phyloP scores from a whole-genome alignment of 1,284 basidiomycete genomes.

The Cryptococcus wingfieldii region DNA sequence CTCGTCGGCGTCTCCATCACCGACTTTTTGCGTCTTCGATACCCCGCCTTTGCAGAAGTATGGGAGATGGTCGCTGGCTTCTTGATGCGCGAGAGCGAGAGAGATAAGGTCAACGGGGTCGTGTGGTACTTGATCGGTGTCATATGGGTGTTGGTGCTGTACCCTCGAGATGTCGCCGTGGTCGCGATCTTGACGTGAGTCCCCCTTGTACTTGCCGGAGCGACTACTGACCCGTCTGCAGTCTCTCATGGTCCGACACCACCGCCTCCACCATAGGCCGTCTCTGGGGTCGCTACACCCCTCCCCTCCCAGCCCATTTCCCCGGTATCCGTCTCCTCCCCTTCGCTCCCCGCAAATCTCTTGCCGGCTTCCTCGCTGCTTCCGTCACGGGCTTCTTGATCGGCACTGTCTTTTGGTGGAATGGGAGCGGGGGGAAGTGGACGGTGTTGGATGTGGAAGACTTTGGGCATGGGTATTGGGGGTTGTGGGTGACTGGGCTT shows the following conservation, averaged over 20 bases:
- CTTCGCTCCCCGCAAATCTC: conserved; percentile 51
- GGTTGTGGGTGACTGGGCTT: conserved; percentile 58
- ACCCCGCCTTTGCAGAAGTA: conserved; percentile 61
- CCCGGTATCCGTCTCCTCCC: conserved; percentile 36
- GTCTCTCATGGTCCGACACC: conserved; percentile 95
- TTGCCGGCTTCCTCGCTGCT: conserved; percentile 87
- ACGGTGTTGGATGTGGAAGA: conserved; percentile 39
- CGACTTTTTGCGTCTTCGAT: conserved; percentile 74
- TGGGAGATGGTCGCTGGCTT: conserved; percentile 79
- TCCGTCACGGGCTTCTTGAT: conserved; percentile 69
- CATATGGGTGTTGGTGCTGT: conserved; percentile 70
- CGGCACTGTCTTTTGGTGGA: conserved; percentile 70
- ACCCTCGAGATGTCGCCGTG: conserved; percentile 81
- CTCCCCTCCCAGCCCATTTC: conserved; percentile 62
- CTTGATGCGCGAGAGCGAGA: conserved; percentile 91
- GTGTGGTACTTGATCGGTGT: conserved; percentile 95
- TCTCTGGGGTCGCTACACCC: conserved; percentile 71
- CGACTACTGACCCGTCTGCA: conserved; percentile 35
- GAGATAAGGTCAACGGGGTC: conserved; percentile 78
- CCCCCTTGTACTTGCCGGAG: background rate
- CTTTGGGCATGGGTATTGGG: conserved; percentile 35
- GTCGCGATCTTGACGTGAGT: conserved; percentile 82
- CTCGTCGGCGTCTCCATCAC: conserved; percentile 68
- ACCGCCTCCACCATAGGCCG: conserved; percentile 90
- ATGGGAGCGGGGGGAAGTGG: conserved; percentile 55